Evolutionary conservation across 31 red algal species (phyloP).

Genomic region (Porphyra umbilicalis): DNA sequence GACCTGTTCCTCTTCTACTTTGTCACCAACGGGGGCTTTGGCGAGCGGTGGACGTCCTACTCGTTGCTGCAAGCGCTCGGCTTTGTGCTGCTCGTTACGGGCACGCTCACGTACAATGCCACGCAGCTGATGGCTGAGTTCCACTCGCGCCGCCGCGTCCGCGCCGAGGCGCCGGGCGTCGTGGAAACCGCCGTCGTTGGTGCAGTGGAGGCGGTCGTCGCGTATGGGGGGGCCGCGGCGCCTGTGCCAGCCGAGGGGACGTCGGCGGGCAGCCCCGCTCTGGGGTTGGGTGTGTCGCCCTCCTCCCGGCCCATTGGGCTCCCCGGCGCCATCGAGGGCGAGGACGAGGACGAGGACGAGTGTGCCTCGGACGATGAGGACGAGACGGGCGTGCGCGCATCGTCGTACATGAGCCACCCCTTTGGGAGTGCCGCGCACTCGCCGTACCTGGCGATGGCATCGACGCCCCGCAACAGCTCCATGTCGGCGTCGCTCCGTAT

Average conservation of each 20-base stretch:
- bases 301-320: background rate
- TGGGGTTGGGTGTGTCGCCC: background rate
- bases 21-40: conserved; percentile 41
- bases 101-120: conserved; percentile 70
- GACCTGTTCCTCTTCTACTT: conserved; percentile 81
- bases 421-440: background rate
- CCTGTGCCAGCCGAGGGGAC: background rate
- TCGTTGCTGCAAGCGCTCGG: conserved; percentile 69
- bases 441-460: background rate
- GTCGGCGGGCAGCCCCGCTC: background rate
- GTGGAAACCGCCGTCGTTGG: background rate
- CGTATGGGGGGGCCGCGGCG: background rate
- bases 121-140: background rate
- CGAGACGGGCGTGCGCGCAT: background rate
- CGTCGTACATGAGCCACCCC: background rate
- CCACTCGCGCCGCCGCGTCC: background rate
- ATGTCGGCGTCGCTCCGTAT: background rate
- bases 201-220: background rate
- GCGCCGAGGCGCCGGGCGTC: background rate
- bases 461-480: background rate
- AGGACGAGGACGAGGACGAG: background rate
- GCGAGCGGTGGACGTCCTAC: conserved; percentile 75
- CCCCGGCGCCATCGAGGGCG: background rate
- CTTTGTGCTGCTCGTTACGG: conserved; percentile 64
- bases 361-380: background rate